Evolutionary conservation across 169 alveolate species (phyloP), one percentile per base, ranked within the genome.

Genomic region (Plasmodium gaboni): DNA sequence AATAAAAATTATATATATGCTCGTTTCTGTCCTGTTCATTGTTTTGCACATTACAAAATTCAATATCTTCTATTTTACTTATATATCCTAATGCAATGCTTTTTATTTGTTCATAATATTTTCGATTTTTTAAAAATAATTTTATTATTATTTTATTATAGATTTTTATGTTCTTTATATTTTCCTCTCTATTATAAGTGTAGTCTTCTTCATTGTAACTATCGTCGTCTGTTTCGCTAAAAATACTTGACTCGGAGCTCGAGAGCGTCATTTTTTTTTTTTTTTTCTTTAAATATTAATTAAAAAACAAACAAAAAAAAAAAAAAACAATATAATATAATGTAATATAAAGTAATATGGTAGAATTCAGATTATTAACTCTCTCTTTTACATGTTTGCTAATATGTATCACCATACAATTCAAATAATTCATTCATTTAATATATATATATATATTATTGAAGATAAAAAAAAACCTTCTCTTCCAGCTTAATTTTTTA

Each of bases 91-190:
- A 60, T 28, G 90, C 90, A 55, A 80, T 80, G 12, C 57, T 9
- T 68, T 68, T 80, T 51, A 80, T 42, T 60, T 80, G 90, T 67
- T 80, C 90, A 53, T 80, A 80, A 48, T 80, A 80, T 13, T 80
- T 80, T 44, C 72, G 51, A 68, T 80, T 80, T 68, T 80, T 65
- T 63, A 80, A 68, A 80, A 80, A 80, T 48, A 80, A 73, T 68
- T 80, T 80, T 46, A 80, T 80, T 51, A 80, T 53, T 68, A 68
- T 68, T 28, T 80, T 80, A 55, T 80, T 42, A 61, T 28, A 80
- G 26, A 38, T 22, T 68, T 80, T 80, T 74, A 80, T 83, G 69
- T 80, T 80, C 46, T 68, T 69, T 80, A 80, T 51, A 32, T 26
- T 80, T 32, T 80, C 90, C 1, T 80, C 83, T 80, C 57, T 15